Conservation (phyloP, 1,284 basidiomycete species). For the Ceratobasidium sp. region DNA sequence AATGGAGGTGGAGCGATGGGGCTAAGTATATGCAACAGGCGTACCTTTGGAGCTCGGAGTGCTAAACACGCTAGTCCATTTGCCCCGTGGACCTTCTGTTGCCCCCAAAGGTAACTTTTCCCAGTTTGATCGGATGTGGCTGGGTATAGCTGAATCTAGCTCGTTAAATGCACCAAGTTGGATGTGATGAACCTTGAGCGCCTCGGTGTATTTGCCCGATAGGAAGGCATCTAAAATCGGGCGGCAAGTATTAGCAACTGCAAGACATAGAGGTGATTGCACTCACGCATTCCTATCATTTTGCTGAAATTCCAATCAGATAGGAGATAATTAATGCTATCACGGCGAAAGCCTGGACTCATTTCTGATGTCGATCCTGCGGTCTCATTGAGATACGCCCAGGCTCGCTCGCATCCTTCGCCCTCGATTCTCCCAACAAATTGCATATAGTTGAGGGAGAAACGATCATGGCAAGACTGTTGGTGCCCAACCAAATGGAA, state of each 20-base stretch:
- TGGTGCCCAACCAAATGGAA: slow-evolving; percentile 1
- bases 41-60: background rate
- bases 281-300: background rate
- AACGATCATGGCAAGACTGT: background rate
- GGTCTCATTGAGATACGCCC: slow-evolving; percentile 10
- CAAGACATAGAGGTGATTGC: background rate
- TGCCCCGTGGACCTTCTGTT: background rate
- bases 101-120: background rate
- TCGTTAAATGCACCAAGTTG: background rate
- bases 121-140: background rate
- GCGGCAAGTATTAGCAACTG: background rate
- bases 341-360: background rate
- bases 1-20: background rate
- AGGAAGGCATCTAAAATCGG: background rate
- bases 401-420: slow-evolving; percentile 3
- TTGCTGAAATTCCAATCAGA: slow-evolving; percentile 11
- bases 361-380: slow-evolving; percentile 16
- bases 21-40: background rate
- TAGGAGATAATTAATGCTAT: background rate
- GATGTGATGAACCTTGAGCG: background rate
- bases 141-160: background rate
- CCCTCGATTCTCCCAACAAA: background rate
- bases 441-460: slow-evolving; percentile 1
- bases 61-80: background rate
- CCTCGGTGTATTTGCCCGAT: background rate